Evolutionary conservation across 352 stramenopile genomes (phyloP).

Genomic region (Blastocystis sp.): DNA sequence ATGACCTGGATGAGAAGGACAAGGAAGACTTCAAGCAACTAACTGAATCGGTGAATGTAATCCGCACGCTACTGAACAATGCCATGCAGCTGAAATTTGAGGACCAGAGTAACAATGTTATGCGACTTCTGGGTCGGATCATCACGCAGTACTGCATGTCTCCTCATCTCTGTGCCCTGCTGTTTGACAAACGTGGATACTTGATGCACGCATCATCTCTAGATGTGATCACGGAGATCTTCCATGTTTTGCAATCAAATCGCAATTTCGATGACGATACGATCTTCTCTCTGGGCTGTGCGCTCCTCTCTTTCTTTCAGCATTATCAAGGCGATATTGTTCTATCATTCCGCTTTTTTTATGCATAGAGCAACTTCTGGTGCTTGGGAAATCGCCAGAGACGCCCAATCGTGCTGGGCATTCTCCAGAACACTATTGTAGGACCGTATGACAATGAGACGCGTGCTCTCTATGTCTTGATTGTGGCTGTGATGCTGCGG

Average conservation of each 20-base stretch:
- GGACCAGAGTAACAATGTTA: neutral
- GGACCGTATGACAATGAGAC: neutral
- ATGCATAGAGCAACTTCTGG: neutral
- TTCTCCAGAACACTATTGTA: neutral
- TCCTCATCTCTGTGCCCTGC: neutral
- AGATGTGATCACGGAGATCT: conserved; percentile 1
- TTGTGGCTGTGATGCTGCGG: neutral
- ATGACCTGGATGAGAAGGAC: neutral
- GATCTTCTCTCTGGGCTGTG: conserved; percentile 26
- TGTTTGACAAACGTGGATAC: neutral
- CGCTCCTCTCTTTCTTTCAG: neutral
- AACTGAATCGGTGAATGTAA: neutral
- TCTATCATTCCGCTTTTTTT: neutral
- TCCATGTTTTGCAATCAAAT: neutral
- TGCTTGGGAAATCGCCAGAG: neutral
- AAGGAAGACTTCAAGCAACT: neutral
- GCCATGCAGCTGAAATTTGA: neutral
- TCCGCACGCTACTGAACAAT: neutral
- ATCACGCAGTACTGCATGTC: conserved; percentile 10
- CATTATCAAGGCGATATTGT: conserved; percentile 37
- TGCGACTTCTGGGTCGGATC: neutral
- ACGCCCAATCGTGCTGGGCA: neutral
- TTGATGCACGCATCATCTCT: neutral
- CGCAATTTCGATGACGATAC: neutral
- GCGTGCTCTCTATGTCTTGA: neutral